Evolutionary conservation across 2,329 filamentous ascomycete genomes (phyloP).

Genomic region (Cladorrhinum sp.): DNA sequence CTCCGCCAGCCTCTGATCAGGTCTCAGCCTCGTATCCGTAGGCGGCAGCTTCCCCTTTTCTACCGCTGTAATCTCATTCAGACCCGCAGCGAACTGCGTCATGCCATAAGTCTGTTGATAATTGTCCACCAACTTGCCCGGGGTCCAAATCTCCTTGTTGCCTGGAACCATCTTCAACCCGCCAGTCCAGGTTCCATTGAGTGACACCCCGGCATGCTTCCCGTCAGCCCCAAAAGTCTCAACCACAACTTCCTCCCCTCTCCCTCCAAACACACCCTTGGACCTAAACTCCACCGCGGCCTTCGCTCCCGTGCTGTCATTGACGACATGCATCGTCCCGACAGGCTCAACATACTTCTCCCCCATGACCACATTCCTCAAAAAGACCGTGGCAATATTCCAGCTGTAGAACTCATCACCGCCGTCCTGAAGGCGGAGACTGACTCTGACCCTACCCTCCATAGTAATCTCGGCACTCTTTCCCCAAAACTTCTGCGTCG

Average conservation of each 20-base stretch:
- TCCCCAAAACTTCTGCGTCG: slow-evolving; percentile 97
- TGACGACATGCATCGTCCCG: slow-evolving; percentile 79
- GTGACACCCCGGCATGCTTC: slow-evolving; percentile 59
- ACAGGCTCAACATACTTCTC: slow-evolving; percentile 98
- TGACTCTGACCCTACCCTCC: slow-evolving; percentile 78
- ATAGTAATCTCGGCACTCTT: slow-evolving; percentile 94
- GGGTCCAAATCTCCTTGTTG: slow-evolving; percentile 74
- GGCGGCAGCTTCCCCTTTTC: slow-evolving; percentile 72
- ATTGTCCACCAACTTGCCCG: slow-evolving; percentile 73
- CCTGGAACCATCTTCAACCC: slow-evolving; percentile 53
- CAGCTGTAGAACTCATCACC: slow-evolving; percentile 83
- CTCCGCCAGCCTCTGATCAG: slow-evolving; percentile 84
- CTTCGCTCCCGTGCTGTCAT: slow-evolving; percentile 80
- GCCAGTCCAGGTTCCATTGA: slow-evolving; percentile 82
- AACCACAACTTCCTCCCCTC: slow-evolving; percentile 83
- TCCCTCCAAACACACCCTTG: slow-evolving; percentile 95
- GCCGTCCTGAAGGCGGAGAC: slow-evolving; percentile 62
- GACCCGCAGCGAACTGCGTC: slow-evolving; percentile 76
- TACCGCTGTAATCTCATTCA: slow-evolving; percentile 84
- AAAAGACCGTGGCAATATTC: slow-evolving; percentile 82
- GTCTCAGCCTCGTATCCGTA: slow-evolving; percentile 79
- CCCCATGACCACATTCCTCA: slow-evolving; percentile 94
- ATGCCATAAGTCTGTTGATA: slow-evolving; percentile 80
- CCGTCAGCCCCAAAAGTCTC: slow-evolving; percentile 69
- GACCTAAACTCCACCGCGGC: slow-evolving; percentile 87